These are phyloP conservation scores for Ogataea nakhonphanomensis DNA, from an alignment of 805 yeast species.

Conservation along the genomic window DNA sequence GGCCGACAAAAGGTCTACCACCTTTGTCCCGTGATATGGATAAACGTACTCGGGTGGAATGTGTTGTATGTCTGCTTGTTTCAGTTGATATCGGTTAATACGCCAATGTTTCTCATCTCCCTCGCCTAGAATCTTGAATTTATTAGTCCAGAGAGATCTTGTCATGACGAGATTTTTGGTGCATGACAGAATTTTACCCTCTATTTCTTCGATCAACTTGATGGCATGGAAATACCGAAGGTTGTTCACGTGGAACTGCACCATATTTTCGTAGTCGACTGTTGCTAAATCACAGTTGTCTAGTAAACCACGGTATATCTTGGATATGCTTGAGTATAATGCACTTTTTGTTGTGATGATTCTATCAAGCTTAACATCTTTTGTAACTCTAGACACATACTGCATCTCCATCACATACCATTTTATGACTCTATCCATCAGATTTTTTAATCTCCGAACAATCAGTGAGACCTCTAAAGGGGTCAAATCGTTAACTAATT, in stretches of 20 bases:
- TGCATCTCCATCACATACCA: constrained; percentile 18
- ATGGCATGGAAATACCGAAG: constrained; percentile 22
- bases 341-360: constrained; percentile 7
- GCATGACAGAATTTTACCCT: constrained; percentile 9
- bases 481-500: constrained; percentile 5
- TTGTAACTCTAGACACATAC: constrained; percentile 20
- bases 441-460: constrained; percentile 14
- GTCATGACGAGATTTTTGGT: constrained; percentile 14
- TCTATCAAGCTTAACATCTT: constrained; percentile 11
- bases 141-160: constrained; percentile 25
- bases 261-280: constrained; percentile 27
- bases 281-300: constrained; percentile 7
- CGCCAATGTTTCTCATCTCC: constrained; percentile 26
- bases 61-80: constrained; percentile 12
- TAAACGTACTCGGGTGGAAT: constrained; percentile 13
- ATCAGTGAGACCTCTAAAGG: constrained; percentile 19
- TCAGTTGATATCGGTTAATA: constrained; percentile 21
- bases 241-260: constrained; percentile 19
- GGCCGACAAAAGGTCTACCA: constrained; percentile 17
- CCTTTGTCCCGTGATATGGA: constrained; percentile 12
- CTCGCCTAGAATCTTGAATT: constrained; percentile 24
- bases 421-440: constrained; percentile 11
- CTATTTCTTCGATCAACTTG: constrained; percentile 18
- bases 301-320: constrained; percentile 7
- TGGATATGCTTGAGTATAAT: constrained; percentile 7